Base-by-base conservation (phyloP, 257 asterid genomes). In the Ophiorrhiza pumila region DNA sequence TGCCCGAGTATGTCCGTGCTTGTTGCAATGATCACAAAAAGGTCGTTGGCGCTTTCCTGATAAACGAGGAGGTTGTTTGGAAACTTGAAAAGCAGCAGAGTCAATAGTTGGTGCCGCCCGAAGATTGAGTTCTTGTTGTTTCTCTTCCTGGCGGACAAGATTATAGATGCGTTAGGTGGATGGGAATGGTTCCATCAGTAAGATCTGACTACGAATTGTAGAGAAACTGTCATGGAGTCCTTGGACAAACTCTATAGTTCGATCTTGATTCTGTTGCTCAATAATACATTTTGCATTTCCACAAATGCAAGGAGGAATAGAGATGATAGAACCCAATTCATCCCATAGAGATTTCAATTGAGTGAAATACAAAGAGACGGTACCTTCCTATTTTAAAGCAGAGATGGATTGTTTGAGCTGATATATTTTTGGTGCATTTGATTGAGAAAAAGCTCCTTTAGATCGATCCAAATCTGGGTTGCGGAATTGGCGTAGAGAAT, bases 231-330 rank as follows among this genome's bases (percentile, higher is more conserved):
- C 62, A 67, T 45, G 74, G 61, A 67, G 74, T 2, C 69, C 68
- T 57, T 75, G 68, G 3, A 74, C 57, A 22, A 75, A 75, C 49
- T 68, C 62, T 60, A 53, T 75, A 18, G n/a, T 37, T 27, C 25
- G 45, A 68, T 75, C 79, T 53, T 65, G 67, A 66, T 66, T 27
- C 43, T 42, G 60, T 13, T 53, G 74, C 2, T 65, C 67, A n/a
- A 66, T 39, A 25, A 52, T 37, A 4, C 43, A 35, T 55, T 65
- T 74, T 3, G 13, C 73, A 65, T 65, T 37, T 5, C 58, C 59
- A 29, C 32, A 74, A 7, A 42, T 65, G 29, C 73, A 74, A 4
- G 78, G 58, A 31, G 41, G 7, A 20, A 47, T 49, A 39, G 58
- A 10, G 23, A 41, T 7, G 25, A 65, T 65, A 18, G 58, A 49